phyloP scores from a whole-genome alignment of 768 basidiomycete genomes.

The Neoboletus subvelutipes region DNA sequence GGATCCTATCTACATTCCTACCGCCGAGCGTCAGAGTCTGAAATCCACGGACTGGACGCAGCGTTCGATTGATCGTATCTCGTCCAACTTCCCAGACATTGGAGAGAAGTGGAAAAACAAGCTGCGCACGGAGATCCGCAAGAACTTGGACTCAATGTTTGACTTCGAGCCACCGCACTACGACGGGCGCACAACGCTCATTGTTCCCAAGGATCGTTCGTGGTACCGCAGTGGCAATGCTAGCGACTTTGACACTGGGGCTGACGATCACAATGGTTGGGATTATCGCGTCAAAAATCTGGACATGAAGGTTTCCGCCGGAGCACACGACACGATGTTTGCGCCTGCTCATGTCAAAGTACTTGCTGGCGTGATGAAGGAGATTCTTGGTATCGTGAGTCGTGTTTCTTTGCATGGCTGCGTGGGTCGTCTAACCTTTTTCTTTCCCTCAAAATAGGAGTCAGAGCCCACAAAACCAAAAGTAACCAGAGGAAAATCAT shows the following conservation, averaged over 20 bases:
- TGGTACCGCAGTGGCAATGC: constrained; percentile 32
- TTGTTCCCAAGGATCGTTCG: constrained; percentile 33
- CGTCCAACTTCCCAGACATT: constrained; percentile 32
- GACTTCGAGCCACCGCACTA: constrained; percentile 31
- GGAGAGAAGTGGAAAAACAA: constrained; percentile 33
- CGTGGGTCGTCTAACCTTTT: constrained; percentile 1
- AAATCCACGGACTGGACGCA: constrained; percentile 33
- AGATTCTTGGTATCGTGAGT: constrained; percentile 15
- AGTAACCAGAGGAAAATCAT: neutral
- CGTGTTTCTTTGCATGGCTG: neutral
- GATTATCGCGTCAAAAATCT: constrained; percentile 26
- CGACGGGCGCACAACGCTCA: constrained; percentile 22
- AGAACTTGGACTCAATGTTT: constrained; percentile 35
- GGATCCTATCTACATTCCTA: constrained; percentile 32
- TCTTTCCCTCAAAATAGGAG: neutral
- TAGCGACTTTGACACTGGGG: constrained; percentile 31
- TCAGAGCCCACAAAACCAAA: neutral
- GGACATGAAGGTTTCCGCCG: constrained; percentile 28
- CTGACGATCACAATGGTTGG: constrained; percentile 34
- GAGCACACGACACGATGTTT: constrained; percentile 34
- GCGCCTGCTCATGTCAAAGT: constrained; percentile 32
- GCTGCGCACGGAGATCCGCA: constrained; percentile 30
- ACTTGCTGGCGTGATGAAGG: constrained; percentile 27
- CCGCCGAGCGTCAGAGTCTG: constrained; percentile 26
- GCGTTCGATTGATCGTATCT: constrained; percentile 31